Base-by-base conservation (phyloP, 495 filamentous ascomycete species). In the Penicillium paxilli region DNA sequence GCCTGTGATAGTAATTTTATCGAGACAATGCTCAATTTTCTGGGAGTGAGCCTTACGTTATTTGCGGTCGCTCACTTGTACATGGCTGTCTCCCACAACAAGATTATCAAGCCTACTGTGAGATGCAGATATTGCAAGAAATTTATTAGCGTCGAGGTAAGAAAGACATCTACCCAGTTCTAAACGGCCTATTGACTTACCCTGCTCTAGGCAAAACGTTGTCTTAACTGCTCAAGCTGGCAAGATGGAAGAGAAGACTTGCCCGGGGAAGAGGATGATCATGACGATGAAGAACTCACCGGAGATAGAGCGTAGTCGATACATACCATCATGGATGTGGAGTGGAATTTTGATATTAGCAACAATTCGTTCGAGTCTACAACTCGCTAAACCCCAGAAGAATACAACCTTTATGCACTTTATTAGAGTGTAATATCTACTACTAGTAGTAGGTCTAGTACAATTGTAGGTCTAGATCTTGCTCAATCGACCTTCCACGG, bases 171-270 rank as follows among this genome's bases (percentile, higher is more conserved):
- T 40, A 4, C 17, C 35, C 5, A 40, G 12, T 17, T 17, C 35
- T 20, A 14, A n/a, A n/a, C 35, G 19, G 5, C 33, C 38, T 12
- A 35, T 10, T 59, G 3, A 47, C 37, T 58, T 11, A 55, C 24
- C 8, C 20, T 0, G 1, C 12, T 2, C 9, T 41, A 89, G 85
- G 83, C 84, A 16, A 62, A 68, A 44, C 78, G 87, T 1, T 91
- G 87, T 66, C 63, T 86, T 16, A 86, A 89, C 55, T 91, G 87
- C 63, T 89, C 86, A 5, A 88, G 83, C 54, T 91, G 87, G 87
- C 81, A 84, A 58, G 87, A 91, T 71, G 87, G 87, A n/a, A 76
- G 87, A 57, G 87, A 91, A 64, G 84, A 88, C 47, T 35, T 59
- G 40, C 48, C 54, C 16, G 52, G 52, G 4, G 41, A 54, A 4